Evolutionary conservation across 2,329 filamentous ascomycete genomes (phyloP).

Genomic region (Colletotrichum nymphaeae): DNA sequence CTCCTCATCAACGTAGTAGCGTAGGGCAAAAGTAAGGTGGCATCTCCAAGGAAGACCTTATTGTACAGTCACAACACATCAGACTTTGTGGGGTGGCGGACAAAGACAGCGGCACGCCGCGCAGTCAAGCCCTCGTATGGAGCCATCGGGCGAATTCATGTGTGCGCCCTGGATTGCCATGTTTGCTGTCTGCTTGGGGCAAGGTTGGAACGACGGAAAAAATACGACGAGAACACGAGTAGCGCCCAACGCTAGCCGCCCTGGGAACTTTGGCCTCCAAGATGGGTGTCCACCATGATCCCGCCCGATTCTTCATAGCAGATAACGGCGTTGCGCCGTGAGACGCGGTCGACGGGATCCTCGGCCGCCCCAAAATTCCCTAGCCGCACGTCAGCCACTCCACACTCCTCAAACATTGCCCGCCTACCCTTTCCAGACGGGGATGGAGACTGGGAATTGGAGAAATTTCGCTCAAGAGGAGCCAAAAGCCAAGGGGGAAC

Average conservation of each 20-base stretch:
- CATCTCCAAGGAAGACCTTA: background rate
- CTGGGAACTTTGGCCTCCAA: background rate
- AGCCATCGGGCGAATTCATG: background rate
- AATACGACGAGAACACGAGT: conserved; percentile 10
- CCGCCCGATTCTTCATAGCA: background rate
- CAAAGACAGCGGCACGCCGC: too few relatives aligned
- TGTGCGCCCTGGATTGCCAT: background rate
- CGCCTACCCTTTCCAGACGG: conserved; percentile 21
- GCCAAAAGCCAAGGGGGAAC: background rate
- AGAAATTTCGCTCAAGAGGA: background rate
- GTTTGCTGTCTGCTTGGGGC: background rate
- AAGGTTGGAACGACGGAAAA: background rate
- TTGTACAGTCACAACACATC: background rate
- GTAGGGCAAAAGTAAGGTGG: background rate
- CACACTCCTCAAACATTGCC: conserved; percentile 28
- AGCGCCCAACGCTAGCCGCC: conserved; percentile 18
- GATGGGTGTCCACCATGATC: background rate
- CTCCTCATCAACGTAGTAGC: background rate
- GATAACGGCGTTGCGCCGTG: conserved; percentile 1
- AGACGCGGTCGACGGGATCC: background rate
- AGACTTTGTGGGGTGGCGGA: background rate
- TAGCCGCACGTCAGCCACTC: conserved; percentile 9
- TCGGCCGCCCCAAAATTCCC: conserved; percentile 5
- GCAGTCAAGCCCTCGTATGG: background rate
- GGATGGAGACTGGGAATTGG: background rate